Conservation (phyloP, 306 rosid genomes). For the Trifolium fragiferum region DNA sequence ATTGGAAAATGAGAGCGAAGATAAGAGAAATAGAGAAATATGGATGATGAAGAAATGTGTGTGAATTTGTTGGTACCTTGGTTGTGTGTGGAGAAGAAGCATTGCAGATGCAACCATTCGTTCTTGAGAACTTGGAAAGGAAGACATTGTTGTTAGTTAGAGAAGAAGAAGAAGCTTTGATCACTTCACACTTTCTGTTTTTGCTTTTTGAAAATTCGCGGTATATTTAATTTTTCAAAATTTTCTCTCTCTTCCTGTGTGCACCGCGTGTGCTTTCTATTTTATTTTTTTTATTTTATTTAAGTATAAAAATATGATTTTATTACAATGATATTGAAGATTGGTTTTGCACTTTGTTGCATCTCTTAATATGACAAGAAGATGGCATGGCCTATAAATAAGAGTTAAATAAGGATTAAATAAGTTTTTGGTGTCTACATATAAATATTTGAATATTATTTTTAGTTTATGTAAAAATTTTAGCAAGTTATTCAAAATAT, state of each 20-base stretch:
- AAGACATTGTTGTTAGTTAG: slow-evolving; percentile 44
- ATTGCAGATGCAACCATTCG: slow-evolving; percentile 76
- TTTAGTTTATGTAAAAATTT: no score
- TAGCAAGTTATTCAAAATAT: no score
- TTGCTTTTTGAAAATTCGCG: slow-evolving; percentile 62
- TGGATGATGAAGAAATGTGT: background rate
- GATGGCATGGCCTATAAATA: no score
- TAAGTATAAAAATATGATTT: no score
- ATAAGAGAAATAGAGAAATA: background rate
- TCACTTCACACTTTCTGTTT: background rate
- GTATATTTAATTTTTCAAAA: slow-evolving; percentile 45
- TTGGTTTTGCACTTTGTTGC: no score
- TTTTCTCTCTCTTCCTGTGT: slow-evolving; percentile 31
- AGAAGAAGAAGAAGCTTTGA: background rate
- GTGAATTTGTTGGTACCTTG: slow-evolving; percentile 40
- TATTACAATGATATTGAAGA: no score
- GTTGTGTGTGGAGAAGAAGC: slow-evolving; percentile 62
- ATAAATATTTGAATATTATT: no score
- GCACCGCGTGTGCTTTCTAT: slow-evolving; percentile 1
- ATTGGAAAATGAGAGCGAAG: slow-evolving; percentile 40
- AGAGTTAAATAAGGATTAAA: no score
- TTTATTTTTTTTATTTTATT: no score
- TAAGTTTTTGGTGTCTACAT: no score
- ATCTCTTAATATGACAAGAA: no score
- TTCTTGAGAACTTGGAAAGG: slow-evolving; percentile 69